Percentiles rank a stretch among this genome's conserved stretches.
phyloP scores from a whole-genome alignment of 192 early-diverging fungal genomes.

The Coemansia reversa region DNA sequence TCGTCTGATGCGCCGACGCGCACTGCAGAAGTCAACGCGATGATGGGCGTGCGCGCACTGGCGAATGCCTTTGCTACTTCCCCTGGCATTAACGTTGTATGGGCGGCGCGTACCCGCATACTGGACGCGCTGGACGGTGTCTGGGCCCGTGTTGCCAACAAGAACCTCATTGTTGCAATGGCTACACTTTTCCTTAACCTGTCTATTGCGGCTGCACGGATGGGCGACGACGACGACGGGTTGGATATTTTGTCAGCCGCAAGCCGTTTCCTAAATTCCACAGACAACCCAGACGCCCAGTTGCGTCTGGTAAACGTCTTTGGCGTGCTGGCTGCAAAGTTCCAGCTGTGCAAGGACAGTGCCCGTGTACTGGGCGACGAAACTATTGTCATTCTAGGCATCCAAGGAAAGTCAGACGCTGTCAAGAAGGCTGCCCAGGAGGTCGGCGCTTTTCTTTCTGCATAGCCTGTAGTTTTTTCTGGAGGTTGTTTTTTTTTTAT shows the following conservation, averaged over 20 bases:
- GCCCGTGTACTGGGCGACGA: conserved; percentile 47
- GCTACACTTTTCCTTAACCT: conserved; percentile 34
- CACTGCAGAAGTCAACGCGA: conserved; percentile 66
- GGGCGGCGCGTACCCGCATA: conserved; percentile 31
- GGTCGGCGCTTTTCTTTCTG: conserved; percentile 24
- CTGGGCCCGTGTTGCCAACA: conserved; percentile 25
- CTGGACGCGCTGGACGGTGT: conserved; percentile 31
- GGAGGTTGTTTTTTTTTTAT: neutral
- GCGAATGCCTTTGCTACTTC: conserved; percentile 69
- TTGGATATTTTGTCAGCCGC: conserved; percentile 33
- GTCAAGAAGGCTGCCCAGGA: conserved; percentile 31
- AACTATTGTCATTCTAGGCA: conserved; percentile 37
- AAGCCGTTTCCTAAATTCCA: conserved; percentile 29
- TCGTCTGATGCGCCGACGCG: conserved; percentile 24
- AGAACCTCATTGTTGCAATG: conserved; percentile 34
- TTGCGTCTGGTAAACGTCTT: conserved; percentile 39
- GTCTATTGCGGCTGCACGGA: conserved; percentile 23
- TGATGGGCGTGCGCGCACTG: conserved; percentile 71
- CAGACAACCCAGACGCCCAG: conserved; percentile 38
- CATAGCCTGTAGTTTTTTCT: neutral
- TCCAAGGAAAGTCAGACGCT: conserved; percentile 30
- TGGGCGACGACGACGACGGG: conserved; percentile 38
- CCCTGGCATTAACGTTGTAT: conserved; percentile 43
- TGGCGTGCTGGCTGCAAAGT: conserved; percentile 40
- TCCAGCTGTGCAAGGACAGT: conserved; percentile 54